Base-by-base conservation (phyloP, 2,329 filamentous ascomycete genomes). In the Remersonia thermophila region DNA sequence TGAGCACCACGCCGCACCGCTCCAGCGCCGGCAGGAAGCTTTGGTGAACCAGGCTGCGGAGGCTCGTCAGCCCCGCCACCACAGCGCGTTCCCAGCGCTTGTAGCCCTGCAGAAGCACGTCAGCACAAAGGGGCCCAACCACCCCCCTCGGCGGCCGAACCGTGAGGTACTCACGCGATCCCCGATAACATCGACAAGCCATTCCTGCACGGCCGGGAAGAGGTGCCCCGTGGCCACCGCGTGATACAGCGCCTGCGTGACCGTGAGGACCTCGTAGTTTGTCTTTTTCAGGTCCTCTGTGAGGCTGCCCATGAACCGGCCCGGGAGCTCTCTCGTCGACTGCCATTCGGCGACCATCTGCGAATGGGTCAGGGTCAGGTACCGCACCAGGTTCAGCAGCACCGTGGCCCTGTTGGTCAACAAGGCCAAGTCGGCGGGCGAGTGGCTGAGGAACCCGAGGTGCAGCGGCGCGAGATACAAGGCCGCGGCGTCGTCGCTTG, bases 81-180 rank as follows among this genome's bases (percentile, higher is more conserved):
- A 93, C 81, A 5, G 83, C 80, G 51, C 89, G 93, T 44, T 96
- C 87, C 91, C 91, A 98, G 33, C 91, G 71, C 58, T 94, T 95
- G 50, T 93, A 83, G 1, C 86, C 86, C 80, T 23, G 9, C 5
- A 23, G 20, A 23, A 23, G n/a, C n/a, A n/a, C n/a, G n/a, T n/a
- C n/a, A n/a, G n/a, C n/a, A n/a, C n/a, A n/a, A n/a, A n/a, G n/a
- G n/a, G n/a, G n/a, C n/a, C n/a, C n/a, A n/a, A n/a, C n/a, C n/a
- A n/a, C n/a, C n/a, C n/a, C n/a, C n/a, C n/a, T n/a, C n/a, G n/a
- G n/a, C n/a, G n/a, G n/a, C n/a, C n/a, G n/a, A n/a, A n/a, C n/a
- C n/a, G n/a, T n/a, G n/a, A 17, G 3, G 10, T 23, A 36, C 71
- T 51, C 64, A 87, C 83, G 43, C 83, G 67, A 52, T 93, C 84